Percentiles rank a stretch among this genome's conserved stretches.
phyloP scores from a whole-genome alignment of 2,329 filamentous ascomycete genomes.

The Cercospora sojina region DNA sequence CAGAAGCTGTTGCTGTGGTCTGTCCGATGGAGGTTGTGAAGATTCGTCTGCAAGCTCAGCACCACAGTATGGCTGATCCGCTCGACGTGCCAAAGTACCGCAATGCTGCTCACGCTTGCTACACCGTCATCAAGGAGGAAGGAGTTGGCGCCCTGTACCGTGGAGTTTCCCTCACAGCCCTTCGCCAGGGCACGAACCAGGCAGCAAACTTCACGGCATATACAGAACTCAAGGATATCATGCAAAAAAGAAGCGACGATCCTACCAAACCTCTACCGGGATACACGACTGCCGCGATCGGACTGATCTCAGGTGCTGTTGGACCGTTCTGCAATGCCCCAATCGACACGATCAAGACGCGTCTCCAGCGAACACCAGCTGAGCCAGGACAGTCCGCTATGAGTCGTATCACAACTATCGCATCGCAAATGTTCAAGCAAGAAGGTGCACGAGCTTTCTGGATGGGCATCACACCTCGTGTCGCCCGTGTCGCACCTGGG shows the following conservation, averaged over 20 bases:
- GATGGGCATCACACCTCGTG: slow-evolving; percentile 95
- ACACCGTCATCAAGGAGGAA: slow-evolving; percentile 90
- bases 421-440: slow-evolving; percentile 65
- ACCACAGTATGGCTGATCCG: slow-evolving; percentile 96
- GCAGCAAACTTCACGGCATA: slow-evolving; percentile 99
- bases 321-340: slow-evolving; percentile 94
- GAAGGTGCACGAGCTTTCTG: slow-evolving; percentile 95
- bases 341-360: slow-evolving; percentile 98
- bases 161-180: slow-evolving; percentile 86
- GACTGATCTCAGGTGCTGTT: slow-evolving; percentile 88
- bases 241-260: slow-evolving; percentile 71
- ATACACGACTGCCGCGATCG: slow-evolving; percentile 89
- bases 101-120: slow-evolving; percentile 78
- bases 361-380: slow-evolving; percentile 85
- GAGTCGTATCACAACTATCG: slow-evolving; percentile 73
- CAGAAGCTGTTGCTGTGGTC: slow-evolving; percentile 93
- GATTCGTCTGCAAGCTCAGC: slow-evolving; percentile 95
- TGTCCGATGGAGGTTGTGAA: slow-evolving; percentile 99
- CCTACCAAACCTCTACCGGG: slow-evolving; percentile 69
- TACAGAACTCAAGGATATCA: slow-evolving; percentile 79
- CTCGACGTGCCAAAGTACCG: slow-evolving; percentile 96
- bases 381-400: slow-evolving; percentile 75
- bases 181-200: slow-evolving; percentile 95
- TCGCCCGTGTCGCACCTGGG: slow-evolving; percentile 95
- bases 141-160: slow-evolving; percentile 85